These are phyloP conservation scores for Botryosphaeria dothidea DNA, from an alignment of 2,329 filamentous ascomycete genomes.

Conservation along the genomic window DNA sequence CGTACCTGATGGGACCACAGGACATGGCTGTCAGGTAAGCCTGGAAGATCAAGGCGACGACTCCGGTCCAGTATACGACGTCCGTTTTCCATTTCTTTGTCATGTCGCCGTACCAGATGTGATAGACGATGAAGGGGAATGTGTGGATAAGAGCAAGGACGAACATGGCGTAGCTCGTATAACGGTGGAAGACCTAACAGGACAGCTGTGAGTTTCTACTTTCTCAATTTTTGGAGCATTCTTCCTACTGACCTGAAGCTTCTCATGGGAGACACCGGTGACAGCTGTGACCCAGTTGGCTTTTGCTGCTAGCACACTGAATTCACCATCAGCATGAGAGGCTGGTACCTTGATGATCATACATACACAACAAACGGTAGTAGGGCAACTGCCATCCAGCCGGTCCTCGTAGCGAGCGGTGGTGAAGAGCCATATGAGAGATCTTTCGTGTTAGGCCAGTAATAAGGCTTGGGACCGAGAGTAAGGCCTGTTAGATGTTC, in stretches of 20 bases:
- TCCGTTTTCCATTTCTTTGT: constrained; percentile 46
- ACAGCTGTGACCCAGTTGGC: constrained; percentile 56
- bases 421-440: constrained; percentile 25
- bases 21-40: constrained; percentile 59
- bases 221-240: background rate
- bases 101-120: constrained; percentile 53
- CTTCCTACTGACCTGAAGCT: constrained; percentile 46
- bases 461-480: constrained; percentile 21
- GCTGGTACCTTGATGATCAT: background rate
- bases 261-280: constrained; percentile 59
- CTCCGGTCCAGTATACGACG: constrained; percentile 57
- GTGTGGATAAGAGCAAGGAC: constrained; percentile 59
- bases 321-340: background rate
- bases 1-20: constrained; percentile 50
- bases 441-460: constrained; percentile 21
- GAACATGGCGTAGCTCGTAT: constrained; percentile 51
- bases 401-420: constrained; percentile 31
- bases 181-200: constrained; percentile 30
- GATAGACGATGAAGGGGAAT: constrained; percentile 60
- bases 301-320: constrained; percentile 52
- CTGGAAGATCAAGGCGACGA: constrained; percentile 55
- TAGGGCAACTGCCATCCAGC: constrained; percentile 33
- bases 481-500: background rate
- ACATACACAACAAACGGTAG: constrained; percentile 31
- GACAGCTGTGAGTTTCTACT: background rate